Conservation (phyloP, 768 basidiomycete species). For the Kwoniella sp. region DNA sequence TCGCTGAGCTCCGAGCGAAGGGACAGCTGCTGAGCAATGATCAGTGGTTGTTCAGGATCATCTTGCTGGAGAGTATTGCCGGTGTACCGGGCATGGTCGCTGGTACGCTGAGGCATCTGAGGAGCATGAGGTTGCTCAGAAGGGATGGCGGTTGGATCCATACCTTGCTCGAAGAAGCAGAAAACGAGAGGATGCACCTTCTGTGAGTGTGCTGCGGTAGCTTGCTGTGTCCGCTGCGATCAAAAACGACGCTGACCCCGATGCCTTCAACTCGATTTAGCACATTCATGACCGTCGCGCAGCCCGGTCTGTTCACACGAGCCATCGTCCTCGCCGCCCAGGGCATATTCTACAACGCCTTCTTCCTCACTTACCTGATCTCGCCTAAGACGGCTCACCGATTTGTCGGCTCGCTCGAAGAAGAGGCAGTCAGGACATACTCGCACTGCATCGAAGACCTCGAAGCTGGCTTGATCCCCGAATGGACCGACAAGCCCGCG, state of each 20-base stretch:
- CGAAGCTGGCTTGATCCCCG: conserved; percentile 57
- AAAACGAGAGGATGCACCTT: conserved; percentile 96
- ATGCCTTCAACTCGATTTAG: conserved; percentile 58
- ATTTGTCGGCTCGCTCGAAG: conserved; percentile 89
- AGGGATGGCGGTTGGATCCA: conserved; percentile 80
- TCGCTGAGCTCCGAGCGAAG: conserved; percentile 72
- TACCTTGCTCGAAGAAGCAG: conserved; percentile 88
- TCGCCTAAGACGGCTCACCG: conserved; percentile 64
- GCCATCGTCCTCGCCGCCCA: conserved; percentile 83
- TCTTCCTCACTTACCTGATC: conserved; percentile 68
- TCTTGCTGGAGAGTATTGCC: conserved; percentile 84
- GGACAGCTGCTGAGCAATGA: conserved; percentile 74
- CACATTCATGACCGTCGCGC: conserved; percentile 91
- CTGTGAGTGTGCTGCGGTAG: conserved; percentile 62
- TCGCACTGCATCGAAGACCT: conserved; percentile 82
- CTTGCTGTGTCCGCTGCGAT: conserved; percentile 3
- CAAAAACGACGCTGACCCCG: conserved; percentile 7
- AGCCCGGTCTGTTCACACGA: conserved; percentile 80
- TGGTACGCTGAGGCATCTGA: conserved; percentile 71
- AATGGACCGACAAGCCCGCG: conserved; percentile 69
- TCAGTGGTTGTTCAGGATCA: conserved; percentile 69
- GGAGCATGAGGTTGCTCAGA: conserved; percentile 83
- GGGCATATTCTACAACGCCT: conserved; percentile 64
- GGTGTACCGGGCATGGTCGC: conserved; percentile 90
- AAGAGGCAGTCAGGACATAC: conserved; percentile 92